A percentile compares a stretch with the other conserved stretches of the same genome.
These are phyloP conservation scores for Cavenderia fasciculata DNA, from an alignment of 78 protist species.

Conservation along the genomic window DNA sequence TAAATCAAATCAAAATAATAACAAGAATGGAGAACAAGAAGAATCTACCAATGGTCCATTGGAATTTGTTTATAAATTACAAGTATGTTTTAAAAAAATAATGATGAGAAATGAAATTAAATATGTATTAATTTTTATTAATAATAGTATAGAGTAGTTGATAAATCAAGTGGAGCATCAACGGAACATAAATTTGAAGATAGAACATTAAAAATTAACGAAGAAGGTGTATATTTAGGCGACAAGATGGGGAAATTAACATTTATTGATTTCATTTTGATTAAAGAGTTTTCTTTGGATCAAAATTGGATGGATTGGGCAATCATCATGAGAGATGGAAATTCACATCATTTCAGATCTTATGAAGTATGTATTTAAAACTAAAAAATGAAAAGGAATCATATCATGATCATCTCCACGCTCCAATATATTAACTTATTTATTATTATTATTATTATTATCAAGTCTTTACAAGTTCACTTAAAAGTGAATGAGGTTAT, in stretches of 20 bases:
- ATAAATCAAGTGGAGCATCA: conserved; percentile 21
- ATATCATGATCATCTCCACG: neutral
- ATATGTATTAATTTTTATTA: neutral
- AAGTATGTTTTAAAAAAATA: too few species aligned
- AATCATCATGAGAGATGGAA: conserved; percentile 26
- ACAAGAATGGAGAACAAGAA: too few species aligned
- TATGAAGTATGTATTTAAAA: conserved; percentile 7
- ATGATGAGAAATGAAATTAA: neutral
- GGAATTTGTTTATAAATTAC: too few species aligned
- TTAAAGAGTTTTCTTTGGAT: conserved; percentile 24
- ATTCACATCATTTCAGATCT: conserved; percentile 12
- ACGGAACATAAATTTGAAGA: conserved; percentile 1
- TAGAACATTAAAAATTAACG: conserved; percentile 4
- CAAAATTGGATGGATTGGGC: conserved; percentile 57
- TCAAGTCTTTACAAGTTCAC: neutral
- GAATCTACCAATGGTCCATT: too few species aligned
- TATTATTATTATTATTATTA: neutral
- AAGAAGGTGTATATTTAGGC: conserved; percentile 29
- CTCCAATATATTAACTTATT: too few species aligned
- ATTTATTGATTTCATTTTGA: neutral
- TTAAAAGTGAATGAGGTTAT: neutral
- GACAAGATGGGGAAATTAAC: neutral
- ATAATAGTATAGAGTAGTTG: neutral
- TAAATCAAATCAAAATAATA: too few species aligned
- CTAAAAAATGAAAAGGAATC: neutral